These are phyloP conservation scores for Coniochaeta prunicola DNA, from an alignment of 2,329 filamentous ascomycete species.

Conservation along the genomic window DNA sequence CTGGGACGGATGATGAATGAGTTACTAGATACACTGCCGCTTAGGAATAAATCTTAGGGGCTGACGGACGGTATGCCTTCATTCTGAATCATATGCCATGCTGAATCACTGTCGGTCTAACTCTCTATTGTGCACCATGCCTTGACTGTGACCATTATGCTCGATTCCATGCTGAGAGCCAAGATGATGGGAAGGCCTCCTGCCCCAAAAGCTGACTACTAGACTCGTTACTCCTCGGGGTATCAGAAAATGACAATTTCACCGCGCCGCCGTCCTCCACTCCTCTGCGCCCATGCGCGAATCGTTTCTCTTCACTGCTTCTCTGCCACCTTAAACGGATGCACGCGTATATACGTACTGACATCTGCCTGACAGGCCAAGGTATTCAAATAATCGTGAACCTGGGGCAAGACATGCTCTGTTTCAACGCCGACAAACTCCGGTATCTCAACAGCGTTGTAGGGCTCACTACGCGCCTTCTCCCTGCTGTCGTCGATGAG, in stretches of 20 bases:
- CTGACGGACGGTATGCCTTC: neutral
- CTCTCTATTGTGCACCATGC: no score
- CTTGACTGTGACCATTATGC: neutral
- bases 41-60: neutral
- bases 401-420: slow-evolving; percentile 42
- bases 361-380: slow-evolving; percentile 51
- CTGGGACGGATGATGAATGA: neutral
- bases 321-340: slow-evolving; percentile 34
- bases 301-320: slow-evolving; percentile 18
- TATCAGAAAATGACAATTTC: no score
- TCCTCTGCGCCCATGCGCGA: neutral
- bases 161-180: neutral
- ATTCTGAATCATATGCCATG: neutral
- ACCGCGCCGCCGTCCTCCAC: no score
- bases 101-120: neutral
- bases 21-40: neutral
- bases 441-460: slow-evolving; percentile 73
- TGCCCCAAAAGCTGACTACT: no score
- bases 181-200: no score
- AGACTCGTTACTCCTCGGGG: no score
- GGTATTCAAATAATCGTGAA: slow-evolving; percentile 54
- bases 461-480: slow-evolving; percentile 77
- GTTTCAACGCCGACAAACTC: slow-evolving; percentile 54
- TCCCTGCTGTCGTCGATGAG: slow-evolving; percentile 78
- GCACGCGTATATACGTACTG: slow-evolving; percentile 49